Base-by-base conservation (phyloP, 164 flowering plant genomes). In the Chimonanthus salicifolius region DNA sequence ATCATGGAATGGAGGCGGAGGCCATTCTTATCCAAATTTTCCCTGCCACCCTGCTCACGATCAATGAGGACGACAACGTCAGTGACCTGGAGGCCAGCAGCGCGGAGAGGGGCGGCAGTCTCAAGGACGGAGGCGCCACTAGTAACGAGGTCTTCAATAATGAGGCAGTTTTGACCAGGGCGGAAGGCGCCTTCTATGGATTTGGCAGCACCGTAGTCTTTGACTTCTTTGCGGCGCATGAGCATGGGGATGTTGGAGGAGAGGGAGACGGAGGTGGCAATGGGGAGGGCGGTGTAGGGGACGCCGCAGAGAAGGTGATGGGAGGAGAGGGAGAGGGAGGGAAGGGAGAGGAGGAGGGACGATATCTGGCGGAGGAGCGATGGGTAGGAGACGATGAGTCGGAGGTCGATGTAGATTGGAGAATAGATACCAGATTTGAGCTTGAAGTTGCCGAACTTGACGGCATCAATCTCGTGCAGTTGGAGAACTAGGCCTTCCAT, bases 221-320 rank as follows among this genome's bases (percentile, higher is more conserved):
- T 94, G 72, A 92, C 75, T 76, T 94, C 99, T 80, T 92, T 92
- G 65, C 99, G 87, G 71, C 98, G 92, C 97, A 93, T 92, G 68
- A 95, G 78, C 99, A 95, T 95, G 70, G 99, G 99, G 47, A 90
- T 70, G 71, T 83, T 62, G 71, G 76, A 71, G 67, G 87, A 48
- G 47, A 86, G 51, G 68, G 98, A 93, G 75, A 92, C 84, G 74
- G 80, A 77, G 47, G 99, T 91, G 75, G 99, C 98, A 66, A 95
- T 93, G 68, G 98, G 98, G 62, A 95, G 92, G 51, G 99, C 98
- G 3, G 99, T 93, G 91, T 93, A 93, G 20, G 98, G 99, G 49
- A 93, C 98, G 62, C 98, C 98, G 78, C 98, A 93, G 70, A 95
- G 73, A 80, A 89, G 79, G 76, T 91, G 90, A 85, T 75, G 90